A percentile compares a stretch with the other conserved stretches of the same genome.
phyloP scores from a whole-genome alignment of 2,329 filamentous ascomycete genomes.

The Ophiocordyceps camponoti-rufipedis region DNA sequence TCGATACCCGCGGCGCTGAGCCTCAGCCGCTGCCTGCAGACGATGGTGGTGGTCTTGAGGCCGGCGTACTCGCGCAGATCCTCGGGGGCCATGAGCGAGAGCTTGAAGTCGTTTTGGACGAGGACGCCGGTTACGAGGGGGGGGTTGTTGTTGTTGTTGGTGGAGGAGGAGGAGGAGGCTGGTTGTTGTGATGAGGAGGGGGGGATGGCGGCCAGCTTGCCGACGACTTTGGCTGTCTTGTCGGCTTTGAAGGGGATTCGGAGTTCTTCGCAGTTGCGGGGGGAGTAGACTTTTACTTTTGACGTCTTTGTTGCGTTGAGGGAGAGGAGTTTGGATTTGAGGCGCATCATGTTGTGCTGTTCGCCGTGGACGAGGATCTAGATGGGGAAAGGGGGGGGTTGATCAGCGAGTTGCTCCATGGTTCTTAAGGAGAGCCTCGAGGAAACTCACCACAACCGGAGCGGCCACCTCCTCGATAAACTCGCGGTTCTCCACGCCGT shows the following conservation, averaged over 20 bases:
- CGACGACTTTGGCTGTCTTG: conserved; percentile 91
- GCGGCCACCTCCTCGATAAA: conserved; percentile 92
- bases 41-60: conserved; percentile 86
- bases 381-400: too few relatives aligned
- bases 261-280: conserved; percentile 86
- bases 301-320: conserved; percentile 64
- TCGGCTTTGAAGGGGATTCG: conserved; percentile 90
- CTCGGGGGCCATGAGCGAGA: conserved; percentile 91
- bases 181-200: conserved; percentile 13
- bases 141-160: conserved; percentile 7
- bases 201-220: conserved; percentile 68
- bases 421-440: background rate
- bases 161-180: too few relatives aligned
- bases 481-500: conserved; percentile 85
- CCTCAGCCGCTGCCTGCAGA: conserved; percentile 78
- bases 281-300: conserved; percentile 84
- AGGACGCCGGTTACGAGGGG: conserved; percentile 72
- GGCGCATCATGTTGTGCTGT: conserved; percentile 92
- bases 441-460: conserved; percentile 58
- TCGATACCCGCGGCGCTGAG: conserved; percentile 80
- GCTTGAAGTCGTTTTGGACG: conserved; percentile 94
- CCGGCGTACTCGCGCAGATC: conserved; percentile 92
- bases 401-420: too few relatives aligned
- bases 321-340: conserved; percentile 89
- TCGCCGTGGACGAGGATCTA: conserved; percentile 94